Evolutionary conservation across 2,329 filamentous ascomycete species (phyloP), one percentile per base, ranked within the genome.

Genomic region (Venturia pyrina): DNA sequence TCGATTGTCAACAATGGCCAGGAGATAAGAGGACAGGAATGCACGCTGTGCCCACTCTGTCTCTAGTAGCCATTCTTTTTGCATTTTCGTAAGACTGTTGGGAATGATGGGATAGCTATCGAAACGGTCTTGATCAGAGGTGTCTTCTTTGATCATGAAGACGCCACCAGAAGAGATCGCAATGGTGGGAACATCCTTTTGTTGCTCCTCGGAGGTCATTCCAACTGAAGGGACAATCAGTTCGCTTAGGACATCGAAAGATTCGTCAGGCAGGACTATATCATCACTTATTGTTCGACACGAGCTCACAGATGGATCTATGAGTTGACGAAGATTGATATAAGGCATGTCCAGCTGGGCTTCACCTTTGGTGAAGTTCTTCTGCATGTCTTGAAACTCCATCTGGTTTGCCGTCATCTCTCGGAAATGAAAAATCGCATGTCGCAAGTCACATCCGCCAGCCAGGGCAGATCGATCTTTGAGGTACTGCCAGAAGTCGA

Each of bases 1-100:
- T 5, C 78, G 77, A 67, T 87, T 88, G 70, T 89, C 85, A 32
- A 86, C 83, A 56, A 89, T 74, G 1, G 85, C 83, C 61, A 89
- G 82, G 69, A 86, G 82, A 69, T 87, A 90, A 0, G 87, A 88
- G 62, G 87, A 83, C 60, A 90, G 78, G 72, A 90, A 87, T 21
- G 87, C 87, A 64, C 83, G 79, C 69, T 90, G 87, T 7, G 87
- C 87, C 85, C 87, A 89, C 64, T 86, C 83, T 3, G 86, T 84
- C 72, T 90, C 87, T 46, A 88, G 76, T 1, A 90, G 75, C 84
- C 88, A 87, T 73, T 89, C 86, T 64, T 82, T 85, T 72, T 90
- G 88, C n/a, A 83, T 79, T 66, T 79, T 79, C 0, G 83, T 84
- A n/a, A 89, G 79, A 41, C 78, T 76, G 1, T 78, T 77, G 3